Conservation (phyloP, 768 basidiomycete species). For the Tricholoma flavovirens region DNA sequence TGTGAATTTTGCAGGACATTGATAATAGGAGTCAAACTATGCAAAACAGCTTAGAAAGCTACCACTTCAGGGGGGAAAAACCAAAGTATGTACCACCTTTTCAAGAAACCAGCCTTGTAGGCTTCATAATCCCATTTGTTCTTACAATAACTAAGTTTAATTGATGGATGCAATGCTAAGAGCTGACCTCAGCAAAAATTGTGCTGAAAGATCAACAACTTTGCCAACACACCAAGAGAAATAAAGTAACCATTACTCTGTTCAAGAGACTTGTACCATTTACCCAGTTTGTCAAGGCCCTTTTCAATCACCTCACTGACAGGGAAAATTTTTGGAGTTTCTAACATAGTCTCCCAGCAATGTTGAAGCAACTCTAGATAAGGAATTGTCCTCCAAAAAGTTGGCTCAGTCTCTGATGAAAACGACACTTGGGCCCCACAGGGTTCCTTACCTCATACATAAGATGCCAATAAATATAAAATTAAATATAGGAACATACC, state of each 20-base stretch:
- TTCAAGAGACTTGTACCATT: conserved; percentile 21
- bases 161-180: conserved; percentile 12
- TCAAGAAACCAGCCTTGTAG: not conserved
- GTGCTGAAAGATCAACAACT: not conserved
- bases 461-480: not conserved
- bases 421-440: conserved; percentile 17
- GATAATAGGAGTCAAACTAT: not conserved
- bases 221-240: conserved; percentile 16
- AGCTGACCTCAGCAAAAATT: conserved; percentile 5
- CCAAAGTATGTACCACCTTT: not conserved
- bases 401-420: conserved; percentile 19
- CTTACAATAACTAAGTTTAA: not conserved
- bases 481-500: conserved; percentile 8
- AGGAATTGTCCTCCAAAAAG: conserved; percentile 18
- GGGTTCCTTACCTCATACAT: conserved; percentile 15
- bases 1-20: not conserved
- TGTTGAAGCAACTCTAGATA: conserved; percentile 16
- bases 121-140: not conserved
- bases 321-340: conserved; percentile 10
- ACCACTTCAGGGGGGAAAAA: not conserved
- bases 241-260: conserved; percentile 21
- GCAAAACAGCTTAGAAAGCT: not conserved
- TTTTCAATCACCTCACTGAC: conserved; percentile 15
- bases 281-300: conserved; percentile 20
- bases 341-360: conserved; percentile 16